Base-by-base conservation (phyloP, 495 filamentous ascomycete genomes). In the Penicillium ochrochloron region DNA sequence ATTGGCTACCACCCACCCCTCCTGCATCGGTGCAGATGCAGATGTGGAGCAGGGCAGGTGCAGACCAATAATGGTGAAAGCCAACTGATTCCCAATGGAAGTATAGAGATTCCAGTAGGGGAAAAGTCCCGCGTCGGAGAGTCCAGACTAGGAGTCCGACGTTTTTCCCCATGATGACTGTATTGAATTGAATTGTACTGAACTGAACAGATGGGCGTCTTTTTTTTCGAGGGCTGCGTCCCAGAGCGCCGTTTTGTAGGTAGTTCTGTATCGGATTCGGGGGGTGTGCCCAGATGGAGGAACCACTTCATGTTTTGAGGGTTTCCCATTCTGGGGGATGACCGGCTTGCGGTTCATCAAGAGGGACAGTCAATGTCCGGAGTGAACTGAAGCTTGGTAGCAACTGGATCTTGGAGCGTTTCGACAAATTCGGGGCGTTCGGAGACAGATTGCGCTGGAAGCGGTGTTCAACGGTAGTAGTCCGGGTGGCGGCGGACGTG, bases 391-490 rank as follows among this genome's bases (percentile, higher is more conserved):
- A 67, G 37, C 59, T 39, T 60, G 10, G 46, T 51, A 54, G 25
- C 21, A 53, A 39, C 33, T 37, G 33, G 19, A 52, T 67, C 44
- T 62, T 50, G 60, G 51, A 59, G 62, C 41, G 31, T 57, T 62
- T 55, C 11, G 54, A 42, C 50, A 17, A 53, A 56, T 62, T 33
- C 31, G 23, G 23, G 51, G 50, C 51, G 51, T 27, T 62, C 31
- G 12, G 31, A 41, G 23, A n/a, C 35, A 9, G 46, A 39, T 19
- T 29, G 27, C 25, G 56, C 5, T 27, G 21, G 14, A 3, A 29
- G 34, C 25, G 27, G 1, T 60, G 10, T 64, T 78, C 73, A 78
- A 65, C 70, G 72, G 69, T 75, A 62, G 71, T 76, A 76, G 34
- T 74, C 72, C 53, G 68, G 50, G 29, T 65, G 69, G 14, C 73